Base-by-base conservation (phyloP, 2,329 filamentous ascomycete genomes). In the Trichophyton benhamiae region DNA sequence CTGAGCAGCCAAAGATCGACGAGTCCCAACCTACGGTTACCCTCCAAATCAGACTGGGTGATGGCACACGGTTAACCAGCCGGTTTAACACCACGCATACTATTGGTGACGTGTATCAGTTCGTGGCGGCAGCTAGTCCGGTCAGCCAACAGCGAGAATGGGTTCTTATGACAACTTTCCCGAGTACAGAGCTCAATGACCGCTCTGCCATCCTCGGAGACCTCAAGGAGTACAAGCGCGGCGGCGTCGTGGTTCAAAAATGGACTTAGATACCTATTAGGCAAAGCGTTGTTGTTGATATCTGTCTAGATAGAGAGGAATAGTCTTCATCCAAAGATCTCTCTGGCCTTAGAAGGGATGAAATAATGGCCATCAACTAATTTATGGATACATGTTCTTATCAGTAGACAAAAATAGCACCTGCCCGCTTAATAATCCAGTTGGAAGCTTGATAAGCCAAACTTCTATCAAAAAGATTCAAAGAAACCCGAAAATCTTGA, bases 41-140 rank as follows among this genome's bases (percentile, higher is more conserved):
- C 11, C 74, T 87, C 38, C 83, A 86, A 70, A 80, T 86, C 62
- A 81, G 83, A 38, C 78, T 87, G 3, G 83, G 82, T 22, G 83
- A 86, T 66, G 84, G 84, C 38, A 83, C 83, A 11, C 77, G 83
- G 13, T 70, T 86, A 62, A 78, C 77, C 5, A 83, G 81, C 20
- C 79, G 83, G 22, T 87, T 87, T 76, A 87, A 87, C 71, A 84
- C 82, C 0, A 81, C 80, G 0, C 82, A 85, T 68, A 86, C 83
- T 0, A 79, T 87, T 62, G 83, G 83, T 46, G 82, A 86, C 65
- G 81, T 87, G 44, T 86, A 86, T 71, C 72, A 76, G 48, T 86
- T 86, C 67, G 83, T 86, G 53, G 72, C 77, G 60, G 77, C 78
- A 11, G 76, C 83, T 3, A 82, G 78, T 55, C 70, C 82, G 0